These are phyloP conservation scores for Alternaria metachromatica DNA, from an alignment of 2,329 filamentous ascomycete species.

Conservation along the genomic window DNA sequence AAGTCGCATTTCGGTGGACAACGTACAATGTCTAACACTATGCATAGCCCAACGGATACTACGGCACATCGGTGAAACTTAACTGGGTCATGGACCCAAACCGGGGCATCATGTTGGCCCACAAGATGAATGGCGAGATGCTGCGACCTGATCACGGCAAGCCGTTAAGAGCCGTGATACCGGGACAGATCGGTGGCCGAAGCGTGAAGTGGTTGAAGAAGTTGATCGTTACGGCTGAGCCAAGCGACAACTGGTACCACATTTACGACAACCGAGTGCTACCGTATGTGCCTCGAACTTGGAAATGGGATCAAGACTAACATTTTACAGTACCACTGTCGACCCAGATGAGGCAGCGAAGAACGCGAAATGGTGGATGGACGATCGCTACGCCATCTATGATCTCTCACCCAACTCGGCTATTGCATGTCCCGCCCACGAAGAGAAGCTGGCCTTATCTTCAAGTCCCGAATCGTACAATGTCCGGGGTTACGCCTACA, in stretches of 20 bases:
- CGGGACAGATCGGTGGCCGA: constrained; percentile 88
- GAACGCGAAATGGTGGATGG: constrained; percentile 79
- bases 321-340: constrained; percentile 68
- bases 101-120: constrained; percentile 82
- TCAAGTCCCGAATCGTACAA: constrained; percentile 64
- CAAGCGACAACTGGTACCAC: constrained; percentile 94
- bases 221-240: constrained; percentile 76
- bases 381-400: constrained; percentile 92
- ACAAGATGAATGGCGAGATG: constrained; percentile 87
- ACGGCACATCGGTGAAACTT: constrained; percentile 86
- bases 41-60: constrained; percentile 78
- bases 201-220: constrained; percentile 93
- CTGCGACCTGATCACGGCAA: constrained; percentile 85
- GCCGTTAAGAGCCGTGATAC: constrained; percentile 81
- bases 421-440: constrained; percentile 78
- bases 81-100: constrained; percentile 88
- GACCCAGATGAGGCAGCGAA: constrained; percentile 80
- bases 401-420: constrained; percentile 89
- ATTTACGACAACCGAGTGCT: constrained; percentile 92
- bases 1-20: constrained; percentile 21
- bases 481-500: constrained; percentile 83
- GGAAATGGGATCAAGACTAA: background rate
- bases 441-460: constrained; percentile 67
- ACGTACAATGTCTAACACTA: constrained; percentile 11
- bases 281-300: constrained; percentile 57